Conservation (phyloP, 2,329 filamentous ascomycete species). For the Pleoardoris graminearum region DNA sequence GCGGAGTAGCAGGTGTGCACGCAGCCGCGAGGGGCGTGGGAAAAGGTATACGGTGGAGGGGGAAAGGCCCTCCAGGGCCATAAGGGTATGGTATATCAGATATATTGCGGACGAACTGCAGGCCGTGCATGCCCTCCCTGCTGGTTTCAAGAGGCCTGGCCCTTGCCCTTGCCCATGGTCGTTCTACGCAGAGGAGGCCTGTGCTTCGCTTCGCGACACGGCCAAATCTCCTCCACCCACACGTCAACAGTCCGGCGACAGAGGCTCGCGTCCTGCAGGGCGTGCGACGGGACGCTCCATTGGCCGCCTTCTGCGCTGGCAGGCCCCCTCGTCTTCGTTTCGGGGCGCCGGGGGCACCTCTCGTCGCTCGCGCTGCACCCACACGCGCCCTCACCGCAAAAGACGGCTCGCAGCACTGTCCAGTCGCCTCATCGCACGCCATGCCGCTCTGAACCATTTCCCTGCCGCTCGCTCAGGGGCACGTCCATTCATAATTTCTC, state of each 20-base stretch:
- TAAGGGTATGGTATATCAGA: constrained; percentile 17
- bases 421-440: background rate
- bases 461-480: constrained; percentile 8
- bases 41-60: constrained; percentile 14
- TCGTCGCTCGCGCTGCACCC: background rate
- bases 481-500: constrained; percentile 9
- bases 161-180: background rate
- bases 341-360: background rate
- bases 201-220: background rate
- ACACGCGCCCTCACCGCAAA: constrained; percentile 1
- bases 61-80: constrained; percentile 3
- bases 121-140: constrained; percentile 17
- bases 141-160: constrained; percentile 34
- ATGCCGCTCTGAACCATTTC: background rate
- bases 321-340: background rate
- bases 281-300: background rate
- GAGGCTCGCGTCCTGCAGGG: background rate
- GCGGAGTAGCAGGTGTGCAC: constrained; percentile 13
- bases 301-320: background rate
- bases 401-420: constrained; percentile 4
- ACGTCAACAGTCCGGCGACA: no score
- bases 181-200: background rate
- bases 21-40: background rate
- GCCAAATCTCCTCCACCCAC: background rate
- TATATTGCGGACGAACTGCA: constrained; percentile 27